Base-by-base conservation (phyloP, 805 yeast species). In the Wickerhamomyces ciferrii region DNA sequence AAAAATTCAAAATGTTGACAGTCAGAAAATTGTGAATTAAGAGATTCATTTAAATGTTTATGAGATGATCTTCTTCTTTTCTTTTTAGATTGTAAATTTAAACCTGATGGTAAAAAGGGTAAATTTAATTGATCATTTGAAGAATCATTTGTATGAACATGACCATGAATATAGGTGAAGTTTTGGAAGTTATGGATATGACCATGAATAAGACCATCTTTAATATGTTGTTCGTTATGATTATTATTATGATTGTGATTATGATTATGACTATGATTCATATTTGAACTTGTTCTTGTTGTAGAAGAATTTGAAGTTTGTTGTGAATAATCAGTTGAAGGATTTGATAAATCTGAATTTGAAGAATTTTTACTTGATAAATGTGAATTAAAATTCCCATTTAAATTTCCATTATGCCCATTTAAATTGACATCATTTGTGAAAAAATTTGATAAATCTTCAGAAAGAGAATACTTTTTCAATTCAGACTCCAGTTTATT, bases 91-190 rank as follows among this genome's bases (percentile, higher is more conserved):
- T 32, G 32, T 4, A 13, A 13, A 32, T n/a, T 32, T 32, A n/a
- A n/a, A n/a, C n/a, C n/a, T 19, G 11, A 13, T 41, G 20, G 14
- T 13, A n/a, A 25, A 7, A 4, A 4, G 13, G 13, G 32, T 4
- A 13, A 13, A 32, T n/a, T 32, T 32, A n/a, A n/a, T n/a, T 32
- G 15, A 8, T 9, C 3, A 18, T 17, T 18, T 34, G 21, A 34
- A 11, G 39, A 20, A 23, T 59, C 59, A 45, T 55, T 56, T 14
- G 62, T 78, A 55, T 81, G 87, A 27, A 81, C 75, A 56, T 81
- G 87, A n/a, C 87, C 87, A 56, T 81, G 86, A 32, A 81, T 79
- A 53, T 79, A 81, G 7, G 84, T 78, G 55, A 80, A 75, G 54
- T 78, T 79, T 47, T 73, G 70, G 57, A 78, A 82, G 54, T 76